These are phyloP conservation scores for Fabrea salina DNA, from an alignment of 169 alveolate species.

Conservation along the genomic window DNA sequence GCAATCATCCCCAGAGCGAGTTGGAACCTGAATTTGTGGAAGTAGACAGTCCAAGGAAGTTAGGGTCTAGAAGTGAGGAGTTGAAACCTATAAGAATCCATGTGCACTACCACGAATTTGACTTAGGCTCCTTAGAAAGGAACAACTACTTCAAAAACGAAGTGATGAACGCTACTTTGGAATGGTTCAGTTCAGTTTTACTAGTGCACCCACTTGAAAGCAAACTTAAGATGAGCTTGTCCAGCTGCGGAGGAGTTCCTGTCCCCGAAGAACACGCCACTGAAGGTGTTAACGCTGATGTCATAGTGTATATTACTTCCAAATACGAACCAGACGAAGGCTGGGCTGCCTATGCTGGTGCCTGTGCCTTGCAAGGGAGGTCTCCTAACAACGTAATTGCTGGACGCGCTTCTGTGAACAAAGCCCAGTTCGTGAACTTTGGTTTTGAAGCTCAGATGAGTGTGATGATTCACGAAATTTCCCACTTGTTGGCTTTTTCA, in stretches of 20 bases:
- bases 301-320: conserved; percentile 6
- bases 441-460: neutral
- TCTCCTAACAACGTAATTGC: neutral
- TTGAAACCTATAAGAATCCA: neutral
- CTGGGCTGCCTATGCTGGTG: conserved; percentile 9
- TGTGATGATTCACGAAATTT: conserved; percentile 12
- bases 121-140: neutral
- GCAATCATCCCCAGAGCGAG: too few relatives aligned
- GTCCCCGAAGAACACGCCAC: conserved; percentile 7
- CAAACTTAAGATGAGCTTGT: too few relatives aligned
- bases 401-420: conserved; percentile 9
- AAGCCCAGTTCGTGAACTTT: too few relatives aligned
- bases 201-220: neutral
- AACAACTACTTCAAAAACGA: neutral
- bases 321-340: too few relatives aligned
- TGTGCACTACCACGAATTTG: neutral
- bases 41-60: too few relatives aligned
- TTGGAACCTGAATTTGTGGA: too few relatives aligned
- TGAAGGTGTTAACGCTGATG: conserved; percentile 35
- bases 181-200: neutral
- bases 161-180: neutral
- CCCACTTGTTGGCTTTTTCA: conserved; percentile 11
- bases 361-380: neutral
- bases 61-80: neutral
- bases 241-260: neutral